Evolutionary conservation across 352 stramenopile genomes (phyloP).

Genomic region (Pythium periplocum): DNA sequence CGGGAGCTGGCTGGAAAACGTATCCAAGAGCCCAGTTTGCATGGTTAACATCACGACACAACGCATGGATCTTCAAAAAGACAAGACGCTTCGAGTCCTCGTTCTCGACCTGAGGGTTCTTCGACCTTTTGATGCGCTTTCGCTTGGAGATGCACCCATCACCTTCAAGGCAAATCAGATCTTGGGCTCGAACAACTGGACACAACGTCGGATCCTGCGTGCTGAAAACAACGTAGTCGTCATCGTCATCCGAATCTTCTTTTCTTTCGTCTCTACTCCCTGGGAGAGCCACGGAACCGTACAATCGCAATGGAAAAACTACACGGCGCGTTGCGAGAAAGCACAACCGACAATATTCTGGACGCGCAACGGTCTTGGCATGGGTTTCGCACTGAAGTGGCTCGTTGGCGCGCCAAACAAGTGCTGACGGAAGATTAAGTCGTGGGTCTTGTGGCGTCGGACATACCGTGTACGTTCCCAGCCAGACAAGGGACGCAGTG

Average conservation of each 20-base stretch:
- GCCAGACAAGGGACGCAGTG: slow-evolving; percentile 26
- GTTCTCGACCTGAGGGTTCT: slow-evolving; percentile 1
- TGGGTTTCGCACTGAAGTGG: slow-evolving; percentile 8
- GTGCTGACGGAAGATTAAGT: neutral
- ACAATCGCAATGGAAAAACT: slow-evolving; percentile 11
- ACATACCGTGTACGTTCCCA: slow-evolving; percentile 35
- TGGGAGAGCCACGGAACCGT: slow-evolving; percentile 10
- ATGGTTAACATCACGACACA: slow-evolving; percentile 15
- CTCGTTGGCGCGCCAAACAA: slow-evolving; percentile 9
- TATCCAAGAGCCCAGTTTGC: slow-evolving; percentile 16
- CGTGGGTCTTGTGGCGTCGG: slow-evolving; percentile 8
- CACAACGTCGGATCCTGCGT: slow-evolving; percentile 11
- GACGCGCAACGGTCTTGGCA: neutral
- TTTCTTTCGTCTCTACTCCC: slow-evolving; percentile 1
- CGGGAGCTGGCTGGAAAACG: slow-evolving; percentile 4
- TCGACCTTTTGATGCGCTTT: neutral
- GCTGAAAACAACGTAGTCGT: slow-evolving; percentile 20
- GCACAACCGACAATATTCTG: slow-evolving; percentile 13
- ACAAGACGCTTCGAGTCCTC: slow-evolving; percentile 3
- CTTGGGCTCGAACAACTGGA: slow-evolving; percentile 13
- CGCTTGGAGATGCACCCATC: slow-evolving; percentile 5
- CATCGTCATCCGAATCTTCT: neutral
- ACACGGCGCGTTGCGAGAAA: slow-evolving; percentile 10
- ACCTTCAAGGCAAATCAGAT: slow-evolving; percentile 13
- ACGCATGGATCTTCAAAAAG: slow-evolving; percentile 2